Conservation (phyloP, 176 grass and related monocot genomes). For the Oryza meridionalis region DNA sequence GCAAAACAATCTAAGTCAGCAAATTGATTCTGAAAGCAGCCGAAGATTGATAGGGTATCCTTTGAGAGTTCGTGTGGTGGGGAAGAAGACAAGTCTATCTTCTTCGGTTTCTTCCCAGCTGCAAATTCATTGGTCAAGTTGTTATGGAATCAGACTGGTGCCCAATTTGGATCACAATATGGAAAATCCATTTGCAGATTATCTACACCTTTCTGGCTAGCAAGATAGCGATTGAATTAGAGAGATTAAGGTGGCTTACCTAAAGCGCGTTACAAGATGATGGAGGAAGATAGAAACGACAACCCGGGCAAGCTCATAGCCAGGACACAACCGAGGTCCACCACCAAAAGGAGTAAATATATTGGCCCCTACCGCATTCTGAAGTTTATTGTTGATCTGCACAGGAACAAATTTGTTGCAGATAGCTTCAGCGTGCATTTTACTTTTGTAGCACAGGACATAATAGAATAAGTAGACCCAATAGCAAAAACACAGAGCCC, state of each 20-base stretch:
- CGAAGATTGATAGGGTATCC: conserved; percentile 79
- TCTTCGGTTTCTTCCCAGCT: conserved; percentile 89
- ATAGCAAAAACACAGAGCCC: not conserved
- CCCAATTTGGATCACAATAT: not conserved
- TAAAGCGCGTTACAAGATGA: conserved; percentile 76
- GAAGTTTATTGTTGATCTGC: conserved; percentile 67
- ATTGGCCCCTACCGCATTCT: conserved; percentile 53
- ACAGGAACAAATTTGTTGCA: conserved; percentile 2
- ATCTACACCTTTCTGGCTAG: not conserved
- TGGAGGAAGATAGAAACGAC: conserved; percentile 92
- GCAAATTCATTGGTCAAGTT: conserved; percentile 42
- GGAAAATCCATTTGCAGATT: not conserved
- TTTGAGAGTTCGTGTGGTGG: conserved; percentile 83
- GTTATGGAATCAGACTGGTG: conserved; percentile 11
- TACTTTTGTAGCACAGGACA: not conserved
- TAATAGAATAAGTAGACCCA: not conserved
- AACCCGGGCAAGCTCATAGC: conserved; percentile 85
- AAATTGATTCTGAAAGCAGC: conserved; percentile 25
- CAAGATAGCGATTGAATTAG: conserved; percentile 6
- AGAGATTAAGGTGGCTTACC: conserved; percentile 43
- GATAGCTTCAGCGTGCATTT: not conserved
- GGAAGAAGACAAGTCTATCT: conserved; percentile 85
- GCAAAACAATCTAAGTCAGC: conserved; percentile 1
- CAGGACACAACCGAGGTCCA: conserved; percentile 78
- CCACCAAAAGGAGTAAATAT: conserved; percentile 92